Conservation (phyloP, 2,329 filamentous ascomycete species). For the Neonectria punicea region DNA sequence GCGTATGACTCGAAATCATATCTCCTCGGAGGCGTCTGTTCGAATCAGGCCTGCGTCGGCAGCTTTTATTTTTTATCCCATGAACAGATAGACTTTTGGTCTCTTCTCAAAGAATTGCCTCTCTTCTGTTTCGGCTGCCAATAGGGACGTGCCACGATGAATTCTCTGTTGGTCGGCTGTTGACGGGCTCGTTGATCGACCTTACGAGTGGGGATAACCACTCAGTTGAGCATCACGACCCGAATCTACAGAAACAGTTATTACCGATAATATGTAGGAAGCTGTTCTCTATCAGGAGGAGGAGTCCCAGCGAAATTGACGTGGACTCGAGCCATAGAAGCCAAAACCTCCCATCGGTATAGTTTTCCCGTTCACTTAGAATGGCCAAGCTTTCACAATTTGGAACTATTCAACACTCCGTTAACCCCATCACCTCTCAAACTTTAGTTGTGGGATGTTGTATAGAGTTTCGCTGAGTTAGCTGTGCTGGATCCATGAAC, state of each 20-base stretch:
- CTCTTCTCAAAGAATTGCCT: neutral
- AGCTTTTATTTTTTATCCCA: neutral
- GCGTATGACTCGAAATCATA: conserved; percentile 11
- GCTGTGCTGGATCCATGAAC: too few relatives aligned
- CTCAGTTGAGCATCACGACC: neutral
- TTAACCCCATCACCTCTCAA: too few relatives aligned
- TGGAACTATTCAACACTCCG: too few relatives aligned
- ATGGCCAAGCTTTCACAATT: too few relatives aligned
- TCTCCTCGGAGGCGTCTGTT: conserved; percentile 11
- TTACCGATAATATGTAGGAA: neutral
- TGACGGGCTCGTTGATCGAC: neutral
- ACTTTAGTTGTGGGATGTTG: too few relatives aligned
- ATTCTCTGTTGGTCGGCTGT: neutral
- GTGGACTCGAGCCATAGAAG: too few relatives aligned
- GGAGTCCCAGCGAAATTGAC: too few relatives aligned
- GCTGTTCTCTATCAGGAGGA: too few relatives aligned
- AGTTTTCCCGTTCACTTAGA: too few relatives aligned
- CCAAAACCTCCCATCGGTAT: too few relatives aligned
- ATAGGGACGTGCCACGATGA: neutral
- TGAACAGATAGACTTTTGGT: neutral
- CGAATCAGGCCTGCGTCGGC: conserved; percentile 7
- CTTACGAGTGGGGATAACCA: neutral
- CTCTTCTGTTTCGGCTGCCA: neutral
- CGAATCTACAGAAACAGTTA: neutral
- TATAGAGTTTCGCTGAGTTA: too few relatives aligned